These are phyloP conservation scores for Trichocladium antarcticum DNA, from an alignment of 495 filamentous ascomycete genomes.

Conservation along the genomic window DNA sequence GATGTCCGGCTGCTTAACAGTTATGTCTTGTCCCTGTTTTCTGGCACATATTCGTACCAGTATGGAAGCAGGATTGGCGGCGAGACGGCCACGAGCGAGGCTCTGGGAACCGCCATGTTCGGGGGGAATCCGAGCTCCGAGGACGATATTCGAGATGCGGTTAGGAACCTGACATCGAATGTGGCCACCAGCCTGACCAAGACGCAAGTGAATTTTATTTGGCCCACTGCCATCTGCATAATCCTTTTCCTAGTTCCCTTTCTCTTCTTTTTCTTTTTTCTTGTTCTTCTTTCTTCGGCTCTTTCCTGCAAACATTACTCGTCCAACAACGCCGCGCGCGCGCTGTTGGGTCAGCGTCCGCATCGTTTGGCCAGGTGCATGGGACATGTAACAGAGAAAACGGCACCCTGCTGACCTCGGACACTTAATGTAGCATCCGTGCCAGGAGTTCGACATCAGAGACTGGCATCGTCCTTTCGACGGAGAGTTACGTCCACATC, in stretches of 20 bases:
- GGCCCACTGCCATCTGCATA: too few species aligned
- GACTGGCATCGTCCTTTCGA: conserved; percentile 6
- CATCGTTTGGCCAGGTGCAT: too few species aligned
- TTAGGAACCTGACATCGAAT: conserved; percentile 16
- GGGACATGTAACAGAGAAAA: too few species aligned
- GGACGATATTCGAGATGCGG: neutral
- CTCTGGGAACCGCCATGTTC: conserved; percentile 14
- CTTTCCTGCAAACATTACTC: too few species aligned
- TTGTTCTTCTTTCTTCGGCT: too few species aligned
- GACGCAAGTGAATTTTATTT: conserved; percentile 11
- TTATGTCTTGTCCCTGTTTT: conserved; percentile 10
- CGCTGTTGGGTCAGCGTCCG: too few species aligned
- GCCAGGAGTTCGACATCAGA: conserved; percentile 3
- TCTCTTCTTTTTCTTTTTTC: neutral
- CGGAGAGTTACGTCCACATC: conserved; percentile 17
- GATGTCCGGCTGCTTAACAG: conserved; percentile 9
- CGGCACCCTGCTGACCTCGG: neutral
- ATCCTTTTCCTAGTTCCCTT: too few species aligned
- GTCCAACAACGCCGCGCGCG: too few species aligned
- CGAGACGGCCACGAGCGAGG: conserved; percentile 11
- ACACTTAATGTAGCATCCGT: conserved; percentile 14
- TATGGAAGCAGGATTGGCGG: conserved; percentile 6
- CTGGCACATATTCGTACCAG: conserved; percentile 15
- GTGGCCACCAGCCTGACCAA: conserved; percentile 22
- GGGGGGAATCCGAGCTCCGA: neutral